phyloP scores from a whole-genome alignment of 1,284 basidiomycete genomes.

The Pseudozyma tsukubaensis region DNA sequence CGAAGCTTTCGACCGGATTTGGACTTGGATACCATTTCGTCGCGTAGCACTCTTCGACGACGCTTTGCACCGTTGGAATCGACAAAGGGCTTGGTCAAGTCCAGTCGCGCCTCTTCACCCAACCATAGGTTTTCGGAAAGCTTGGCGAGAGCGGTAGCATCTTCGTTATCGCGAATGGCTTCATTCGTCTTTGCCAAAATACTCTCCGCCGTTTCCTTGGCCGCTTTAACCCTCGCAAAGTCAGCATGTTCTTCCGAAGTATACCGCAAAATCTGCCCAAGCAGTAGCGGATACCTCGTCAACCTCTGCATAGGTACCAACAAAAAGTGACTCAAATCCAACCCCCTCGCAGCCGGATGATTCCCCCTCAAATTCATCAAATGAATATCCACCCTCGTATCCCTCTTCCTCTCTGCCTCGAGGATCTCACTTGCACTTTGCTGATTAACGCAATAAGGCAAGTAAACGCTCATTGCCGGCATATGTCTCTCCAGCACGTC shows the following conservation, averaged over 20 bases:
- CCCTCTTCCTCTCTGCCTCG: conserved; percentile 78
- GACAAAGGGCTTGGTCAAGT: conserved; percentile 87
- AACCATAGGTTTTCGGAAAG: conserved; percentile 86
- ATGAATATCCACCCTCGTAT: conserved; percentile 76
- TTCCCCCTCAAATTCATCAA: conserved; percentile 81
- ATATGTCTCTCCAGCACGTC: conserved; percentile 84
- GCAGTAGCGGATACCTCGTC: conserved; percentile 90
- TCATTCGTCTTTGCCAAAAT: conserved; percentile 88
- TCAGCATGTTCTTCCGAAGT: conserved; percentile 91
- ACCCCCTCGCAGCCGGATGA: conserved; percentile 80
- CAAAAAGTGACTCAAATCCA: conserved; percentile 90
- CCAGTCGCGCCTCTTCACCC: conserved; percentile 66
- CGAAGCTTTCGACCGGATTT: conserved; percentile 84
- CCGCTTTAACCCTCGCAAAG: conserved; percentile 73
- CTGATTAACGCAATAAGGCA: conserved; percentile 94
- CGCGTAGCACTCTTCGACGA: conserved; percentile 78
- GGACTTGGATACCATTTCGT: conserved; percentile 81
- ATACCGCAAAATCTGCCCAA: conserved; percentile 92
- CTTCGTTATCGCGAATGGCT: conserved; percentile 85
- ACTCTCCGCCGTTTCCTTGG: conserved; percentile 77
- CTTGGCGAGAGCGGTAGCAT: conserved; percentile 76
- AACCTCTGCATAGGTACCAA: conserved; percentile 95
- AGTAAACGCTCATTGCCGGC: conserved; percentile 80
- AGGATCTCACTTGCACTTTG: conserved; percentile 81
- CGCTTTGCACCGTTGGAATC: conserved; percentile 71